phyloP scores from a whole-genome alignment of 176 grass and related monocot genomes.

The Phoenix roebelenii region DNA sequence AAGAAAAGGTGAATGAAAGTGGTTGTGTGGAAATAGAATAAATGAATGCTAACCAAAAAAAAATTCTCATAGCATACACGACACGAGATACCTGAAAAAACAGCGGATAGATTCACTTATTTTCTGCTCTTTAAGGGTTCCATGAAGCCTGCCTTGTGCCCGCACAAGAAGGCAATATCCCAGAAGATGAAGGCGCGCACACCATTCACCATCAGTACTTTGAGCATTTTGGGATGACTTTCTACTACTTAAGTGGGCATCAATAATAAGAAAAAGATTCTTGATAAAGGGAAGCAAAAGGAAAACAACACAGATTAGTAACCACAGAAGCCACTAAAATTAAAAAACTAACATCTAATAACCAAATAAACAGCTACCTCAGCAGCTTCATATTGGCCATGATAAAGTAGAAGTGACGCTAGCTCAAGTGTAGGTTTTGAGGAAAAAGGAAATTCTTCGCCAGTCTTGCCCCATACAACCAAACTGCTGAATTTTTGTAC shows the following conservation, averaged over 20 bases:
- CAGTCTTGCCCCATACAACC: constrained; percentile 38
- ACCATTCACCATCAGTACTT: constrained; percentile 41
- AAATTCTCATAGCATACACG: not conserved
- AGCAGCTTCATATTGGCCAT: constrained; percentile 85
- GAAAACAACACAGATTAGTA: constrained; percentile 5
- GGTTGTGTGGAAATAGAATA: too few species aligned
- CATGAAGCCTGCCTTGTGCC: constrained; percentile 54
- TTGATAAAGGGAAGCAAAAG: constrained; percentile 21
- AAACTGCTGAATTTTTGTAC: constrained; percentile 58
- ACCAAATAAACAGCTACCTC: constrained; percentile 32
- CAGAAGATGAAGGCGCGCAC: constrained; percentile 60
- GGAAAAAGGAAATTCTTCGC: constrained; percentile 26
- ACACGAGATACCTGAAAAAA: constrained; percentile 64
- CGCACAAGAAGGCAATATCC: constrained; percentile 84
- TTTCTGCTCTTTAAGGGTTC: constrained; percentile 63
- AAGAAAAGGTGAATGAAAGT: too few species aligned
- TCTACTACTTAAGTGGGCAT: constrained; percentile 51
- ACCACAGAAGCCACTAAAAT: constrained; percentile 1
- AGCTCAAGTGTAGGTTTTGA: constrained; percentile 38
- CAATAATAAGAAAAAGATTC: constrained; percentile 68
- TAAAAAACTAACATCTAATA: not conserved
- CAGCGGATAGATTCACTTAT: constrained; percentile 66
- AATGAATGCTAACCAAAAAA: not conserved
- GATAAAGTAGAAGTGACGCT: constrained; percentile 39
- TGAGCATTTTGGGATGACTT: constrained; percentile 29